Percentiles rank a stretch among this genome's conserved stretches.
Conservation (phyloP, 192 early-diverging fungal species). For the Jimgerdemannia flammicorona region DNA sequence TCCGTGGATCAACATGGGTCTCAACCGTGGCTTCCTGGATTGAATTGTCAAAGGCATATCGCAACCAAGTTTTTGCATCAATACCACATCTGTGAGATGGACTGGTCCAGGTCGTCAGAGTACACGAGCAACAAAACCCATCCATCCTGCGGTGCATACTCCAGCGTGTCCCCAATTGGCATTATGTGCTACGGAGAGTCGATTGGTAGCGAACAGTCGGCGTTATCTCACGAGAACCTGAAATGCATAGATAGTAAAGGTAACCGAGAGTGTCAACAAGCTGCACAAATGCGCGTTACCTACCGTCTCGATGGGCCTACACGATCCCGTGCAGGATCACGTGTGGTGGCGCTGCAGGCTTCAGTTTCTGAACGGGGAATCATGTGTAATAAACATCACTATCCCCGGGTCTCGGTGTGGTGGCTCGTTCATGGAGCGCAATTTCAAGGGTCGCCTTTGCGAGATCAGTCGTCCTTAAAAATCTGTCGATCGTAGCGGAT, state of each 20-base stretch:
- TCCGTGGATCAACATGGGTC: conserved; percentile 18
- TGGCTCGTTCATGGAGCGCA: no score
- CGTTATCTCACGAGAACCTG: conserved; percentile 25
- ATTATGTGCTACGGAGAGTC: conserved; percentile 24
- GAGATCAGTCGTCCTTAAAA: no score
- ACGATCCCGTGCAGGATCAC: conserved; percentile 52
- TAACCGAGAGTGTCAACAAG: not conserved
- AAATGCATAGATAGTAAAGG: not conserved
- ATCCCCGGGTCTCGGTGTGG: conserved; percentile 63
- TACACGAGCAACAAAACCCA: conserved; percentile 9
- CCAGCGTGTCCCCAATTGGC: conserved; percentile 41
- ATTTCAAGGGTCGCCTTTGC: no score
- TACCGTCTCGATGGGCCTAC: conserved; percentile 47
- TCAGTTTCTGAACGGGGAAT: conserved; percentile 22
- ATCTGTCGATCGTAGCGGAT: no score
- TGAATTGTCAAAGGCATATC: no score
- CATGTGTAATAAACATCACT: no score
- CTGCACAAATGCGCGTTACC: not conserved
- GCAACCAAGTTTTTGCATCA: not conserved
- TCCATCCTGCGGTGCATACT: conserved; percentile 47
- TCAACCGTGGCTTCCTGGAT: conserved; percentile 42
- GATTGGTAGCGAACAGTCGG: conserved; percentile 1
- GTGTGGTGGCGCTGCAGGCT: conserved; percentile 62
- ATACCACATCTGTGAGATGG: not conserved
- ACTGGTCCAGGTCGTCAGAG: not conserved